Conservation (phyloP, 148 eudicot genomes). For the Beta vulgaris region DNA sequence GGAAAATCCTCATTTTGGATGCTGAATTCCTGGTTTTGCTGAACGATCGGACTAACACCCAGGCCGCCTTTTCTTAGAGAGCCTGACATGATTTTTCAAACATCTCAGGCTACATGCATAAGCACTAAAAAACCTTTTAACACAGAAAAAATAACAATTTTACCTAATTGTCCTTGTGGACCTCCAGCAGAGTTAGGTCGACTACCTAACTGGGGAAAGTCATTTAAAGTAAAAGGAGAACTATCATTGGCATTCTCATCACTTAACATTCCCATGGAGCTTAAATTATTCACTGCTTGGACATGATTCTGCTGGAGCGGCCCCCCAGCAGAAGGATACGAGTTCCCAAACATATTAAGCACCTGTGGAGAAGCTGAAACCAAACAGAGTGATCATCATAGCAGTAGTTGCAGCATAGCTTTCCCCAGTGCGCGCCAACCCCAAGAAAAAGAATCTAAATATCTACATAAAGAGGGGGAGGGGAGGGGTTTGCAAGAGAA, state of each 20-base stretch:
- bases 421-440: too few relatives aligned
- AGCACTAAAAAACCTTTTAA: conserved; percentile 4
- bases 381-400: conserved; percentile 15
- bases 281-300: conserved; percentile 67
- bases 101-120: conserved; percentile 18
- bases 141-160: not conserved
- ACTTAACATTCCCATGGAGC: conserved; percentile 80
- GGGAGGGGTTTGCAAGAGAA: too few relatives aligned
- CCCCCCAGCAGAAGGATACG: conserved; percentile 75
- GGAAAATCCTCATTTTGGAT: conserved; percentile 99
- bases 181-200: conserved; percentile 98
- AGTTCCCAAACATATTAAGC: conserved; percentile 82
- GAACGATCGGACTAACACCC: conserved; percentile 89
- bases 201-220: conserved; percentile 88
- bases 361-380: conserved; percentile 92
- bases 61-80: conserved; percentile 89
- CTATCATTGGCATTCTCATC: conserved; percentile 79
- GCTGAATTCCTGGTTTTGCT: conserved; percentile 96
- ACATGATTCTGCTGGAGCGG: conserved; percentile 77
- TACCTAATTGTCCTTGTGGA: conserved; percentile 93
- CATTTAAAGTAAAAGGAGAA: conserved; percentile 91
- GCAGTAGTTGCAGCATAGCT: not conserved
- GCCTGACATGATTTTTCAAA: conserved; percentile 48
- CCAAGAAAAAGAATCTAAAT: too few relatives aligned
- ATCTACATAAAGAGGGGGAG: too few relatives aligned